Evolutionary conservation across 1,284 basidiomycete genomes (phyloP), one percentile per base, ranked within the genome.

Genomic region (Tylopilus sp.): DNA sequence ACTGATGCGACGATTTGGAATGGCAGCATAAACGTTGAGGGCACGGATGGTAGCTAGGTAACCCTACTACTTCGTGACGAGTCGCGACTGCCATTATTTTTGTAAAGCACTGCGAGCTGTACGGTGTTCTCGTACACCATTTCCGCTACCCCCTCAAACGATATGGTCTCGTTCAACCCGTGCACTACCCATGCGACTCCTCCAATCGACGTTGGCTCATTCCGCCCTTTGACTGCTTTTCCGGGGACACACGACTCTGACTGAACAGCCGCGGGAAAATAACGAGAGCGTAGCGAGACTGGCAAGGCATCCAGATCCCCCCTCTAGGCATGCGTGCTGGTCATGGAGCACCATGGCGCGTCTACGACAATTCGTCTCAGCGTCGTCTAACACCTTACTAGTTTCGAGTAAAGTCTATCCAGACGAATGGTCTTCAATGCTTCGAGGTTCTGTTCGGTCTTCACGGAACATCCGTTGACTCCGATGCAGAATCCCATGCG

Each of bases 391-490:
- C 6, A 36, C 29, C 49, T 51, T 38, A 84, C 89, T 86, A 39
- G 89, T 93, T 66, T 96, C 92, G 11, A 96, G 72, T 72, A 73
- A 41, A 96, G 67, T 48, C 73, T 74, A 28, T 85, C 81, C 3
- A 81, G 72, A 1, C 77, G 84, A 25, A 95, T 79, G 2, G 73
- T 65, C 49, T 78, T 78, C 8, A 82, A 75, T 2, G 81, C 76
- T 1, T 75, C 69, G 0, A 95, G 68, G 57, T 89, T 90, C 41
- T 85, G 82, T 34, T 77, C 73, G 0, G 88, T 91, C 69, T 94
- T 95, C 55, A 96, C 69, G 2, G 85, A 86, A 64, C 92, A 94
- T 0, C 92, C 91, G 56, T 93, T 93, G 47, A 92, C 68, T 46
- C 84, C 83, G 40, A 65, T 59, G 44, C 57, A 34, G 59, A 90